Evolutionary conservation across 179 eudicot genomes (phyloP).

Genomic region (Camellia oleifera): DNA sequence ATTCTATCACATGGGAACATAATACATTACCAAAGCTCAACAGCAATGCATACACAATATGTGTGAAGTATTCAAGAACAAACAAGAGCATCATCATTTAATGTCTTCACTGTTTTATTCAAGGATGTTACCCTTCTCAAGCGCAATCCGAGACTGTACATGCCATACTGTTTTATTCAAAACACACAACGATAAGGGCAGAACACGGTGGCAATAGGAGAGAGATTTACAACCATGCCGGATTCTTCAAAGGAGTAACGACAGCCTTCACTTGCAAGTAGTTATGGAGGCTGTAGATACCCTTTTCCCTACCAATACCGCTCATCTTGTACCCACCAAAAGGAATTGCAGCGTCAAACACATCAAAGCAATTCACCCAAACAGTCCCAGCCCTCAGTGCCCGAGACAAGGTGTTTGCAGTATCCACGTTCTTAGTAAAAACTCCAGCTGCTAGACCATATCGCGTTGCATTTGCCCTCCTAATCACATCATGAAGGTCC

Average conservation of each 20-base stretch:
- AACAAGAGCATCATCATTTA: not conserved
- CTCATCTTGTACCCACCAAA: conserved; percentile 94
- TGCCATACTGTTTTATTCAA: not conserved
- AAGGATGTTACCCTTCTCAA: not conserved
- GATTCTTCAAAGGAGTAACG: conserved; percentile 65
- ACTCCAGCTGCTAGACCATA: conserved; percentile 88
- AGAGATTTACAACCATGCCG: conserved; percentile 58
- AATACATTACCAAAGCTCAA: too few species aligned
- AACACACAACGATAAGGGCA: not conserved
- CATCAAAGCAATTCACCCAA: conserved; percentile 82
- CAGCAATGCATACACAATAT: not conserved
- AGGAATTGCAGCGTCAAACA: conserved; percentile 84
- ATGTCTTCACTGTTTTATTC: too few species aligned
- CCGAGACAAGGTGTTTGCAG: conserved; percentile 69
- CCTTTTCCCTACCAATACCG: conserved; percentile 81
- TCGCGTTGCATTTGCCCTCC: conserved; percentile 62
- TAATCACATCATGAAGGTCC: conserved; percentile 67
- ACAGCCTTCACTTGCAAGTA: conserved; percentile 84
- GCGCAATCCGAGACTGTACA: too few species aligned
- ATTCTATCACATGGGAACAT: not conserved
- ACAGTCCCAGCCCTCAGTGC: conserved; percentile 76
- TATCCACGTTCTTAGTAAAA: conserved; percentile 60
- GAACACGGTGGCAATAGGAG: not conserved
- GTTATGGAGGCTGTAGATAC: conserved; percentile 70
- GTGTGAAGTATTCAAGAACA: not conserved